phyloP scores from a whole-genome alignment of 306 rosid species.

The Acacia melanoxylon region DNA sequence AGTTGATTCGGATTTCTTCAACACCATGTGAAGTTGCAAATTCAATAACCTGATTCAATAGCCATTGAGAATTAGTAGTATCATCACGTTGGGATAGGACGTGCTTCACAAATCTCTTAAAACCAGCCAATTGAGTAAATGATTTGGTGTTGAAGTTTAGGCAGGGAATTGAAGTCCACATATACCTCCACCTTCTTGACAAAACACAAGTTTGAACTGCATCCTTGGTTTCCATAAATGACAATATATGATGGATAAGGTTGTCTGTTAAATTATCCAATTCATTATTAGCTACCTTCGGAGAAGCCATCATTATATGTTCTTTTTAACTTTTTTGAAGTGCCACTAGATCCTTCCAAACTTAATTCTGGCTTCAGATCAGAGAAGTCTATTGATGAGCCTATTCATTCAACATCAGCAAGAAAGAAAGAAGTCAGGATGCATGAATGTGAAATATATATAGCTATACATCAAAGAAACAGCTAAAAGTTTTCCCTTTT shows the following conservation, averaged over 20 bases:
- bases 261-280: slow-evolving; percentile 37
- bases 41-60: slow-evolving; percentile 46
- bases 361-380: slow-evolving; percentile 6
- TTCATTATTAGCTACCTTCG: slow-evolving; percentile 21
- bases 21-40: slow-evolving; percentile 36
- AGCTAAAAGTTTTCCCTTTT: background rate
- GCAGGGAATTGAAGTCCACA: slow-evolving; percentile 45
- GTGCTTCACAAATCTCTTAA: slow-evolving; percentile 47
- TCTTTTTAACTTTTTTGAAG: slow-evolving; percentile 30
- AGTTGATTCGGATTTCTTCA: slow-evolving; percentile 44
- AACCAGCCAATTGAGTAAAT: slow-evolving; percentile 41
- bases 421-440: background rate
- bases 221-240: slow-evolving; percentile 50
- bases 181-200: slow-evolving; percentile 34
- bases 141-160: slow-evolving; percentile 47
- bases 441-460: background rate
- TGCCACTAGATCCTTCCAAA: slow-evolving; percentile 26
- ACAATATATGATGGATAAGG: slow-evolving; percentile 41
- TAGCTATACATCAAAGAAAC: background rate
- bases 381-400: slow-evolving; percentile 20
- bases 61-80: slow-evolving; percentile 7
- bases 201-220: slow-evolving; percentile 32
- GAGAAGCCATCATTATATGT: slow-evolving; percentile 8
- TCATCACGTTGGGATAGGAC: slow-evolving; percentile 43
- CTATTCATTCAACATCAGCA: slow-evolving; percentile 11